Percentiles rank a stretch among this genome's conserved stretches.
phyloP scores from a whole-genome alignment of 2,329 filamentous ascomycete genomes.

The Clarireedia homoeocarpa region DNA sequence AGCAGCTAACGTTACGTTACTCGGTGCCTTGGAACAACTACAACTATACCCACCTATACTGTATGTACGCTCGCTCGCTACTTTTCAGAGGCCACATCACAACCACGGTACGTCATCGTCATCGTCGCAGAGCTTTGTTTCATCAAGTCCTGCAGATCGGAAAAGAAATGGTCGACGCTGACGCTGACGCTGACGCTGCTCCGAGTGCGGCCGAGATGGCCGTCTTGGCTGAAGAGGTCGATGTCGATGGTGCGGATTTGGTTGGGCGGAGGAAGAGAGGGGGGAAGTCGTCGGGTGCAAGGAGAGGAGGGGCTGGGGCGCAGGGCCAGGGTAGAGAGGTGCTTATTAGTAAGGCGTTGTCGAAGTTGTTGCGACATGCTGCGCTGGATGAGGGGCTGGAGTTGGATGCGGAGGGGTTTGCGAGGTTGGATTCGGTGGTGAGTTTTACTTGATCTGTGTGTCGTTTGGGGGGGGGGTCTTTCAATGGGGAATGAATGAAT shows the following conservation, averaged over 20 bases:
- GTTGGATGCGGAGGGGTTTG: constrained; percentile 53
- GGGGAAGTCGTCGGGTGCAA: background rate
- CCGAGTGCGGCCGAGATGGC: background rate
- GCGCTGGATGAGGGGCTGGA: constrained; percentile 44
- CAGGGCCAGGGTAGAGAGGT: constrained; percentile 21
- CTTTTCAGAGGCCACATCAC: background rate
- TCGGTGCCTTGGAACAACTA: background rate
- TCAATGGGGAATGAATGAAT: too few relatives aligned
- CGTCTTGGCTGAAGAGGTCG: background rate
- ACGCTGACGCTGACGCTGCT: too few relatives aligned
- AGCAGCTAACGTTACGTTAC: too few relatives aligned
- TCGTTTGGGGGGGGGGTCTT: too few relatives aligned
- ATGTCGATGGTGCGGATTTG: background rate
- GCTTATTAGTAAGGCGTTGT: constrained; percentile 28
- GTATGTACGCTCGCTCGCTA: background rate
- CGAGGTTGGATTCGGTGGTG: constrained; percentile 49
- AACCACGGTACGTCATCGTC: background rate
- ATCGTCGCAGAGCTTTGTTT: background rate
- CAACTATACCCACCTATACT: background rate
- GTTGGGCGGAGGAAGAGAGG: background rate
- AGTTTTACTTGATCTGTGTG: constrained; percentile 28
- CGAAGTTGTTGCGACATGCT: constrained; percentile 30
- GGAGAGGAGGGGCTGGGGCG: background rate
- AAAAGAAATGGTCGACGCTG: background rate
- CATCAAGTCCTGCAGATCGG: background rate